Evolutionary conservation across 495 filamentous ascomycete species (phyloP).

Genomic region (Aspergillus cavernicola): DNA sequence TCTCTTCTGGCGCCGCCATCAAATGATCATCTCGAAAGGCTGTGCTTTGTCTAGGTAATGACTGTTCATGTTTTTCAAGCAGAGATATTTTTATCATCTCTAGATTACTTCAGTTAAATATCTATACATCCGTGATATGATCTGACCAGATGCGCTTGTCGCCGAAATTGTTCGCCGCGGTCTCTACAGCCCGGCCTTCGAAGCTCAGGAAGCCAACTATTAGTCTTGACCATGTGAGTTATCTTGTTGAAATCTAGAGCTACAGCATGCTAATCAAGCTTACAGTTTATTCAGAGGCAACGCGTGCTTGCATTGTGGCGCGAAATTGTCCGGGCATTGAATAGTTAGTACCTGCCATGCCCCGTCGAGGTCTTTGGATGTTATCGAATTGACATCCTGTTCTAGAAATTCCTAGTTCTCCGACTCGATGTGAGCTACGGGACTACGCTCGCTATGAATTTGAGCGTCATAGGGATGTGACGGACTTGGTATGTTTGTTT

Average conservation of each 20-base stretch:
- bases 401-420: slow-evolving; percentile 39
- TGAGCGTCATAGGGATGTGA: slow-evolving; percentile 64
- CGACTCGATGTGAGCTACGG: slow-evolving; percentile 61
- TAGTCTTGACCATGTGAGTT: slow-evolving; percentile 41
- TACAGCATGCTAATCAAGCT: slow-evolving; percentile 13
- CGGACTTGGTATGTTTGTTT: slow-evolving; percentile 56
- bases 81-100: too few species aligned
- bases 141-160: slow-evolving; percentile 27
- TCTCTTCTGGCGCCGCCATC: slow-evolving; percentile 5
- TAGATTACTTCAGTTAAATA: too few species aligned
- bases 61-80: too few species aligned
- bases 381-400: background rate
- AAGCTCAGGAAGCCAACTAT: slow-evolving; percentile 38
- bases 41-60: background rate
- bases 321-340: slow-evolving; percentile 35
- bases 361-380: background rate
- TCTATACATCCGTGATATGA: slow-evolving; percentile 13
- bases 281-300: slow-evolving; percentile 42
- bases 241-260: background rate
- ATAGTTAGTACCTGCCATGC: slow-evolving; percentile 27
- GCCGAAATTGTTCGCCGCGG: slow-evolving; percentile 25
- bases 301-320: slow-evolving; percentile 39
- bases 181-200: slow-evolving; percentile 29
- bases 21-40: background rate
- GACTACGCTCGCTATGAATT: slow-evolving; percentile 74